phyloP scores from a whole-genome alignment of 345 rosid species.

The Euphorbia pulcherrima region DNA sequence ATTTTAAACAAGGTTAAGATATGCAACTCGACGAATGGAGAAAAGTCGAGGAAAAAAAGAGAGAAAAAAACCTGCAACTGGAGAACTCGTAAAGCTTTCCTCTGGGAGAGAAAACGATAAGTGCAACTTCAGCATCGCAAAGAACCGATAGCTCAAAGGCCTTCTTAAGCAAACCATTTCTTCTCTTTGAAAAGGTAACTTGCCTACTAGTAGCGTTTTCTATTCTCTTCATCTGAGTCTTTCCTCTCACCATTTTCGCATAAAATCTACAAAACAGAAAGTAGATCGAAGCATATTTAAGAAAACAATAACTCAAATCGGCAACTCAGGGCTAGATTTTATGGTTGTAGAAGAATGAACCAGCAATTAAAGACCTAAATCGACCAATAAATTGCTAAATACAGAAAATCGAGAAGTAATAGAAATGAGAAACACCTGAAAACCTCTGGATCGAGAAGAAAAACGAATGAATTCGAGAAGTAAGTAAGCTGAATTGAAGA shows the following conservation, averaged over 20 bases:
- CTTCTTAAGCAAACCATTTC: conserved; percentile 74
- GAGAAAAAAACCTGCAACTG: conserved; percentile 46
- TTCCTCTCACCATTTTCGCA: conserved; percentile 64
- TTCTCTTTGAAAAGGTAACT: conserved; percentile 84
- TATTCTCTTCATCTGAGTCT: conserved; percentile 87
- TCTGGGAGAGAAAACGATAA: conserved; percentile 70
- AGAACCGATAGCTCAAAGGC: conserved; percentile 83
- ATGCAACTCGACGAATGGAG: background rate
- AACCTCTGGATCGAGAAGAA: too few relatives aligned
- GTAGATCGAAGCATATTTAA: background rate
- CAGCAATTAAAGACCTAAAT: conserved; percentile 1
- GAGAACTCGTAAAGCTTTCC: conserved; percentile 83
- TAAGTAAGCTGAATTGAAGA: background rate
- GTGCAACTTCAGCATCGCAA: conserved; percentile 86
- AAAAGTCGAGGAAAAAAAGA: background rate
- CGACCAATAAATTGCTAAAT: conserved; percentile 27
- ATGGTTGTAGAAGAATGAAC: background rate
- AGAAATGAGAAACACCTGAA: conserved; percentile 25
- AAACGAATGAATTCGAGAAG: background rate
- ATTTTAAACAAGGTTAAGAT: background rate
- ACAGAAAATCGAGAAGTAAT: conserved; percentile 14
- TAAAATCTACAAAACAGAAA: background rate
- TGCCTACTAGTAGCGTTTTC: conserved; percentile 85
- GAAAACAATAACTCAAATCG: background rate
- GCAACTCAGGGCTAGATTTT: conserved; percentile 12